Evolutionary conservation across 1,139 yeast species (phyloP).

Genomic region (Suhomyces yuchorum): DNA sequence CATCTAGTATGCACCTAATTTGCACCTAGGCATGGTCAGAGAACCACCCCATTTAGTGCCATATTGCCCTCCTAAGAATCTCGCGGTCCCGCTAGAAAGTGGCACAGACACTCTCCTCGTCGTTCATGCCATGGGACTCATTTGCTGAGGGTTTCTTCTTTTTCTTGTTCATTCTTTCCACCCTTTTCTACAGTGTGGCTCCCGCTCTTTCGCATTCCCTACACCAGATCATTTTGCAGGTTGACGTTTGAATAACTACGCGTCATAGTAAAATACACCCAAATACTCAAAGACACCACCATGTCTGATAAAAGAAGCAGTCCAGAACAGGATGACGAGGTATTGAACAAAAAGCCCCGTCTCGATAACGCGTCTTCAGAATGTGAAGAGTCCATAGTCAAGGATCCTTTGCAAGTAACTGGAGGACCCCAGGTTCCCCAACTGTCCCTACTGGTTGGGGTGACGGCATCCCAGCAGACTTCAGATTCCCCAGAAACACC

Average conservation of each 20-base stretch:
- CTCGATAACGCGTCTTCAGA: neutral
- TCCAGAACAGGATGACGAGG: conserved; percentile 4
- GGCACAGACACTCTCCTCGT: too few species aligned
- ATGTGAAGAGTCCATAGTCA: neutral
- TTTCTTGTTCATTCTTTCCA: too few species aligned
- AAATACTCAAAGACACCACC: neutral
- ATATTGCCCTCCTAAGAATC: too few species aligned
- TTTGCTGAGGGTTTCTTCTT: too few species aligned
- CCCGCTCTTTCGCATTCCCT: neutral
- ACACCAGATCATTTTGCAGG: neutral
- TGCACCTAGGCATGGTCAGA: too few species aligned
- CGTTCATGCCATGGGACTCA: too few species aligned
- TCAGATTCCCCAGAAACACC: neutral
- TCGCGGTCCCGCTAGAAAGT: too few species aligned
- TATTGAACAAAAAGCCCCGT: conserved; percentile 5
- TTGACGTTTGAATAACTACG: neutral
- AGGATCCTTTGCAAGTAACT: neutral
- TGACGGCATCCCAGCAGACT: too few species aligned
- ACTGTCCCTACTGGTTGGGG: too few species aligned
- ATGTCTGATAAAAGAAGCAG: conserved; percentile 7
- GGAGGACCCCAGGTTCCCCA: conserved; percentile 3
- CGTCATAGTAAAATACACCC: neutral
- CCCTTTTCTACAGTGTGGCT: neutral
- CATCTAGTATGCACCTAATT: too few species aligned
- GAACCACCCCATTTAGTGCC: too few species aligned